These are phyloP conservation scores for Aspergillus proliferans DNA, from an alignment of 2,329 filamentous ascomycete species.

Conservation along the genomic window DNA sequence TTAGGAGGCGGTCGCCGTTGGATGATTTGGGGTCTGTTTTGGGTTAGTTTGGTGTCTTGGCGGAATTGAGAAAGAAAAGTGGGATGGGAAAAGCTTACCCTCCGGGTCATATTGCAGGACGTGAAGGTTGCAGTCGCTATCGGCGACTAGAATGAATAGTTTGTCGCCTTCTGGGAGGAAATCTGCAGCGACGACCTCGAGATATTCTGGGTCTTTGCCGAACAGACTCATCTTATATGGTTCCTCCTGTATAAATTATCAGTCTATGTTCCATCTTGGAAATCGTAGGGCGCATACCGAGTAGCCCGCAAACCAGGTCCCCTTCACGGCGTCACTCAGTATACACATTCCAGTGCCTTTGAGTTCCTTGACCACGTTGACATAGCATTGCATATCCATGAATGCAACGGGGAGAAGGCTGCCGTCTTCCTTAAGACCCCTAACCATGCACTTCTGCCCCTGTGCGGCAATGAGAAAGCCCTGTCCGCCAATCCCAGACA, in stretches of 20 bases:
- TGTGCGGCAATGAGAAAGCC: conserved; percentile 86
- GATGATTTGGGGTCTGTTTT: conserved; percentile 79
- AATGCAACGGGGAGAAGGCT: conserved; percentile 90
- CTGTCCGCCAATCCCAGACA: conserved; percentile 78
- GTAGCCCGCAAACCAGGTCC: conserved; percentile 93
- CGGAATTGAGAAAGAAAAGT: conserved; percentile 1
- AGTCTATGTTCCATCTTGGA: not conserved
- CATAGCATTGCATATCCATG: conserved; percentile 94
- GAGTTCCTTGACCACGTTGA: conserved; percentile 77
- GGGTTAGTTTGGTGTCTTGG: not conserved
- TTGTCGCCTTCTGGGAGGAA: conserved; percentile 81
- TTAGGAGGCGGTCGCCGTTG: conserved; percentile 78
- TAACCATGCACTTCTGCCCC: conserved; percentile 94
- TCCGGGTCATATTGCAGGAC: conserved; percentile 92
- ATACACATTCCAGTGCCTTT: conserved; percentile 77
- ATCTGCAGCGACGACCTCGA: conserved; percentile 76
- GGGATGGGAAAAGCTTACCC: conserved; percentile 51
- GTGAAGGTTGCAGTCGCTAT: conserved; percentile 80
- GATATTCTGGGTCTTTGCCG: conserved; percentile 71
- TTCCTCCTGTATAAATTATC: conserved; percentile 57
- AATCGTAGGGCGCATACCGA: conserved; percentile 45
- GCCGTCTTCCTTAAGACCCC: conserved; percentile 91
- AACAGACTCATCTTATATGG: conserved; percentile 93
- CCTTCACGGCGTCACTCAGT: conserved; percentile 85
- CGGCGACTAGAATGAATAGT: conserved; percentile 73